Conservation (phyloP, 768 basidiomycete genomes). For the Termitomyces sp. region DNA sequence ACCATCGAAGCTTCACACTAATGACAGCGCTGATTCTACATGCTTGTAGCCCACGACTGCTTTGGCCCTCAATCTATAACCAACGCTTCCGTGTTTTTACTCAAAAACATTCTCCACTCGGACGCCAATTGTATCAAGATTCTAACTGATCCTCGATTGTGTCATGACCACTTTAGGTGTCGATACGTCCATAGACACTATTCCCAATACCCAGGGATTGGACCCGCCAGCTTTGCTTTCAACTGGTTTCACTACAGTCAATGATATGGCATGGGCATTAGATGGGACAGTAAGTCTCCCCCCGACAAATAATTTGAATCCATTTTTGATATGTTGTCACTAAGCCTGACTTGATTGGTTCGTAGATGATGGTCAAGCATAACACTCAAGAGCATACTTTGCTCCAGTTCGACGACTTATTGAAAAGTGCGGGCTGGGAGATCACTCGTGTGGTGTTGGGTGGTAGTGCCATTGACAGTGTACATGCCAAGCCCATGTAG, state of each 20-base stretch:
- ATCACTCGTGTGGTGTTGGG: slow-evolving; percentile 4
- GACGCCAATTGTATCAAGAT: slow-evolving; percentile 27
- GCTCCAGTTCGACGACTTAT: slow-evolving; percentile 6
- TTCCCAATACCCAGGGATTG: slow-evolving; percentile 1
- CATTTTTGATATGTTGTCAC: neutral
- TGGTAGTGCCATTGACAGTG: slow-evolving; percentile 8
- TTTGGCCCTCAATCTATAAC: slow-evolving; percentile 34
- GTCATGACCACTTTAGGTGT: slow-evolving; percentile 31
- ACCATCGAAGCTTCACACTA: slow-evolving; percentile 15
- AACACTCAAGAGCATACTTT: slow-evolving; percentile 13
- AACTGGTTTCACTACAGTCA: slow-evolving; percentile 7
- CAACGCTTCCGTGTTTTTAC: slow-evolving; percentile 43
- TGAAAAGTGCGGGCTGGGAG: slow-evolving; percentile 7
- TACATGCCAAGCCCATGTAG: slow-evolving; percentile 6
- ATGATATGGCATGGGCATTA: slow-evolving; percentile 3
- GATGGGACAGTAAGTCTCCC: slow-evolving; percentile 3
- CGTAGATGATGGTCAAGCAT: slow-evolving; percentile 10
- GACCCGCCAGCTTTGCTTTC: neutral
- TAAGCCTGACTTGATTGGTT: neutral
- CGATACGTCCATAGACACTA: slow-evolving; percentile 14
- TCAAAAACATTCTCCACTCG: slow-evolving; percentile 56
- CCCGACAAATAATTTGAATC: no score
- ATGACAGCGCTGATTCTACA: no score
- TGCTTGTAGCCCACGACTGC: slow-evolving; percentile 22
- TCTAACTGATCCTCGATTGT: slow-evolving; percentile 35